Evolutionary conservation across 805 yeast species (phyloP).

Genomic region (Wickerhamomyces chaumierensis): DNA sequence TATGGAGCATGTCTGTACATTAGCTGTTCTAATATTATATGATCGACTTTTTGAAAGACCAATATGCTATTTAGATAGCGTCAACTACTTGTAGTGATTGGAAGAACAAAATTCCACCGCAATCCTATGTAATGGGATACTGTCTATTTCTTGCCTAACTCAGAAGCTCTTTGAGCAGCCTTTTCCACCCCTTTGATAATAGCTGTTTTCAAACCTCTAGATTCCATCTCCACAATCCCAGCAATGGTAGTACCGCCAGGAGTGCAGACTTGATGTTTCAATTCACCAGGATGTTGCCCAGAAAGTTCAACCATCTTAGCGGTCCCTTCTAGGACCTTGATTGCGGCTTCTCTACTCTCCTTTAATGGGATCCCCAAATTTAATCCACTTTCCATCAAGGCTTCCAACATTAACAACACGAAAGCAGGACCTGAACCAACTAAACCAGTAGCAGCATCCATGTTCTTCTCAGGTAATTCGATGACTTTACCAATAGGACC

Average conservation of each 20-base stretch:
- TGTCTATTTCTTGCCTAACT: conserved; percentile 43
- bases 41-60: too few relatives aligned
- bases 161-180: conserved; percentile 72
- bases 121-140: too few relatives aligned
- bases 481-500: conserved; percentile 56
- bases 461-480: conserved; percentile 75
- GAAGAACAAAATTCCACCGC: too few relatives aligned
- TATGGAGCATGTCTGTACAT: too few relatives aligned
- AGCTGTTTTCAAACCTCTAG: conserved; percentile 76
- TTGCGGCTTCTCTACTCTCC: conserved; percentile 76
- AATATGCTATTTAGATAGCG: too few relatives aligned
- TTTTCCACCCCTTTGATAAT: conserved; percentile 84
- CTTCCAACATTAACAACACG: conserved; percentile 78
- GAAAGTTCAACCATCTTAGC: conserved; percentile 79
- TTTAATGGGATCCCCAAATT: conserved; percentile 87
- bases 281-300: conserved; percentile 78
- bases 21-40: too few relatives aligned
- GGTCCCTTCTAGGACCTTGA: conserved; percentile 90
- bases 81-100: too few relatives aligned
- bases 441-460: conserved; percentile 93
- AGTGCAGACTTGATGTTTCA: conserved; percentile 83
- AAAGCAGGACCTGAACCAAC: conserved; percentile 98
- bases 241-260: conserved; percentile 98
- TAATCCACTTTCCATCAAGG: conserved; percentile 88
- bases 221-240: conserved; percentile 88